These are phyloP conservation scores for Colletotrichum higginsianum DNA, from an alignment of 2,329 filamentous ascomycete species.

Conservation along the genomic window DNA sequence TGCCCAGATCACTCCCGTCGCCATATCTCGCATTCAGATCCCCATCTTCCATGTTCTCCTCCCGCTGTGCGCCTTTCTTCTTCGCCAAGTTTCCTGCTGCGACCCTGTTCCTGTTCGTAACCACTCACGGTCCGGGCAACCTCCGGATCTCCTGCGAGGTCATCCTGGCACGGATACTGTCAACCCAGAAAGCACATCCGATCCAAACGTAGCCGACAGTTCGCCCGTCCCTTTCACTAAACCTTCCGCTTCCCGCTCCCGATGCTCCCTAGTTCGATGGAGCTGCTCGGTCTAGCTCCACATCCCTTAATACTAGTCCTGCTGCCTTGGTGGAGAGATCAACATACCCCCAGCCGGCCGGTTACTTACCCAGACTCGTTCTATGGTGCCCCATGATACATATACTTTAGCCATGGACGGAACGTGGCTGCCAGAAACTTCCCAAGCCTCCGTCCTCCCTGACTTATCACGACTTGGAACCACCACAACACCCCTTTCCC, in stretches of 20 bases:
- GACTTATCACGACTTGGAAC: constrained; percentile 11
- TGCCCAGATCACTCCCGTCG: constrained; percentile 12
- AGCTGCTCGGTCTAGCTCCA: constrained; percentile 14
- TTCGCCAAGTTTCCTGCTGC: background rate
- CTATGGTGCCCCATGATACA: constrained; percentile 21
- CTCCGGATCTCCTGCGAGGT: constrained; percentile 11
- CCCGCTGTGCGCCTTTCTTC: background rate
- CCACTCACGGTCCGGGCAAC: constrained; percentile 1
- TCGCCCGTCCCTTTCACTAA: constrained; percentile 8
- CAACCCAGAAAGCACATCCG: constrained; percentile 1
- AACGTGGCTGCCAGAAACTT: constrained; percentile 38
- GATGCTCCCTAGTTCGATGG: constrained; percentile 11
- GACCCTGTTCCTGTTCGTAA: constrained; percentile 3
- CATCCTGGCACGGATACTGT: constrained; percentile 26
- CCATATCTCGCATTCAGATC: background rate
- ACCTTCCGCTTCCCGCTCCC: constrained; percentile 20
- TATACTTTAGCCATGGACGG: constrained; percentile 30
- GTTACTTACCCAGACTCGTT: constrained; percentile 4
- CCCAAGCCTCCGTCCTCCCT: constrained; percentile 7
- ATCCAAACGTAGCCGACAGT: constrained; percentile 14
- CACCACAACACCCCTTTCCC: background rate
- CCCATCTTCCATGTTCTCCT: background rate
- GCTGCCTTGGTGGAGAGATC: constrained; percentile 26
- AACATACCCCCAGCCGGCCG: constrained; percentile 25
- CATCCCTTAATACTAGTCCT: background rate